Evolutionary conservation across 768 basidiomycete species (phyloP), one percentile per base, ranked within the genome.

Genomic region (Mycena capillaripes): DNA sequence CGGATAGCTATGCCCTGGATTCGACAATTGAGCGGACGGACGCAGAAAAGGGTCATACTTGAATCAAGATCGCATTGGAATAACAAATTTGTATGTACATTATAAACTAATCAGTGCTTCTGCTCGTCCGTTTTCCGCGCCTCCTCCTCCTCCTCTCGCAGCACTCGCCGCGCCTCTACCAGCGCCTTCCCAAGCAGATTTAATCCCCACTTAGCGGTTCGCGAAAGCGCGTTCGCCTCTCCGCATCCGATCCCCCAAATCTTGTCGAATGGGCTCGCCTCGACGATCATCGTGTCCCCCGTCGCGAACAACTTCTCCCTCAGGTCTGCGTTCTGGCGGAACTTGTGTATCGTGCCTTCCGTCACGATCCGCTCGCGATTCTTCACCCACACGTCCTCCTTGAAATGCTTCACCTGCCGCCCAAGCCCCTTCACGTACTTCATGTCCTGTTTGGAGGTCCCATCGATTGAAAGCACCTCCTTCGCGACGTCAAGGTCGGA

Each of bases 211-310:
- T 82, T 70, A n/a, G 79, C 78, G 9, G n/a, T 44, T 71, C 76
- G 80, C 42, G 75, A 75, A 67, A 86, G 63, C 48, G 90, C 90
- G 65, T 86, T 86, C 76, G 84, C 83, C 79, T 84, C 87, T 2
- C 85, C 85, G 74, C 83, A 89, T 27, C 90, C 90, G 65, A 92
- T 86, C 0, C 90, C 91, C 90, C 91, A 92, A n/a, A 91, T 88
- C 70, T 84, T 78, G 77, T 92, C 91, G 23, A 82, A 74, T 21
- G 90, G 90, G 36, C 89, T 90, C 27, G 90, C 89, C 78, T 91
- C 91, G 0, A 88, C 89, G 38, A 91, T 72, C 65, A 73, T 77
- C 73, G 82, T 86, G 3, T 85, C 81, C 44, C 88, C 88, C 1
- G 90, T 91, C 21, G 55, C 84, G 40, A 90, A 55, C 73, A 91